Evolutionary conservation across 73 alveolate genomes (phyloP), one percentile per base, ranked within the genome.

Genomic region (Uronychia setigera): DNA sequence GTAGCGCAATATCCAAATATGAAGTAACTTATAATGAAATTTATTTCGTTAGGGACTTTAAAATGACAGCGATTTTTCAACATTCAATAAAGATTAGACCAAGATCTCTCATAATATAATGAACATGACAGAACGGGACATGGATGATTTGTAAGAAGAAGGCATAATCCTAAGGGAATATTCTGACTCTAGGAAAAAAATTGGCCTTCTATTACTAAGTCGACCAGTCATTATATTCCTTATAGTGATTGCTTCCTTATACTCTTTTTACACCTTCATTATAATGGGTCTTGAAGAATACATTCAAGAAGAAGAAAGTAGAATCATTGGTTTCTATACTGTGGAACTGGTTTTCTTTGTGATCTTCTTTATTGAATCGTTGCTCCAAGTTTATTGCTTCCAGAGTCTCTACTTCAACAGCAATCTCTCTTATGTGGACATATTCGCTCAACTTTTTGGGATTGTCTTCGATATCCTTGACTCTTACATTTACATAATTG

Each of bases 391-490:
- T 28, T 57, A 57, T 57, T 27, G 79, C 5, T 80, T 80, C 35
- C n/a, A 32, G 57, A 59, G 60, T n/a, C 46, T 57, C 28, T 34
- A 34, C 28, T 80, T 80, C 59, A 9, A 32, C 28, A 32, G 46
- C 1, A 57, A 35, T 1, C 30, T 80, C 29, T 27, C 26, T 32
- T 28, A 31, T 34, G 59, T 80, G 25, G 60, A 80, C 57, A 26
- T 80, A 11, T 25, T 80, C 13, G 35, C 46, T 1, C 32, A 28
- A 13, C 59, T 9, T 11, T 1, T 58, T 26, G 46, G 31, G 13
- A 80, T 80, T 46, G 29, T 57, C 31, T 57, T 80, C 59, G 29
- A 19, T n/a, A 28, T 80, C 46, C 26, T 35, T n/a, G 87, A 80
- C 67, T 27, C 29, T 57, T 58, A 29, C 87, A 0, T 9, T 57